Conservation (phyloP, 768 basidiomycete genomes). For the Leucosporidium yakuticum region DNA sequence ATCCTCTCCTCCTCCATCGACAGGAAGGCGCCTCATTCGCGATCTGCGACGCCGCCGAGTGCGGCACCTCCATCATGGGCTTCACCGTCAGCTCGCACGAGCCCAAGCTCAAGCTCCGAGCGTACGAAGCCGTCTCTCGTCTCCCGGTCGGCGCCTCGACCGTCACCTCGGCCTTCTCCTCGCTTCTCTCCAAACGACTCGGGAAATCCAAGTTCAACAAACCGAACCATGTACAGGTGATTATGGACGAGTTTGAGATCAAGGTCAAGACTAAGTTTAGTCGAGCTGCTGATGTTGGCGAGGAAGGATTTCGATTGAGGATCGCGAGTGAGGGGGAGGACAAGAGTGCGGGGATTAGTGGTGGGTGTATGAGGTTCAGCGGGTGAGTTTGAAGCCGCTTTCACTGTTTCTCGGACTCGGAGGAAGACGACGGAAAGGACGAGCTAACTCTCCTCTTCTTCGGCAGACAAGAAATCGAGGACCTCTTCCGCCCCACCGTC, state of each 20-base stretch:
- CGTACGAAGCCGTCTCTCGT: slow-evolving; percentile 10
- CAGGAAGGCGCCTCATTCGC: slow-evolving; percentile 11
- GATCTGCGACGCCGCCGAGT: slow-evolving; percentile 14
- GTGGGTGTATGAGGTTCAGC: slow-evolving; percentile 11
- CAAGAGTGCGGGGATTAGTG: slow-evolving; percentile 2
- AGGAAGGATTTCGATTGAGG: not conserved
- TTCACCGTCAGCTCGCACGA: not conserved
- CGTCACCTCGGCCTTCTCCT: slow-evolving; percentile 2
- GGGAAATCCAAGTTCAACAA: slow-evolving; percentile 19
- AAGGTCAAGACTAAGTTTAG: slow-evolving; percentile 11
- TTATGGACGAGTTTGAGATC: slow-evolving; percentile 8
- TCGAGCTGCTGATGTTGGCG: not conserved
- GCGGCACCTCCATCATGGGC: slow-evolving; percentile 17
- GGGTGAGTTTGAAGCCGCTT: not conserved
- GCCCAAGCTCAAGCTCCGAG: not conserved
- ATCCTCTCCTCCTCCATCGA: not conserved
- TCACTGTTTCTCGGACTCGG: too few relatives aligned
- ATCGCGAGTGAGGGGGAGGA: slow-evolving; percentile 9
- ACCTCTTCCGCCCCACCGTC: not conserved
- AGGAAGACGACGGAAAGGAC: too few relatives aligned
- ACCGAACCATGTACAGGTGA: not conserved
- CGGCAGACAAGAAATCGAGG: slow-evolving; percentile 19
- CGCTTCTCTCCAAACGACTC: not conserved
- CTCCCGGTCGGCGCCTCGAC: slow-evolving; percentile 5
- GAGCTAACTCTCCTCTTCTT: not conserved